These are phyloP conservation scores for Fusarium clavum DNA, from an alignment of 2,329 filamentous ascomycete genomes.

Conservation along the genomic window DNA sequence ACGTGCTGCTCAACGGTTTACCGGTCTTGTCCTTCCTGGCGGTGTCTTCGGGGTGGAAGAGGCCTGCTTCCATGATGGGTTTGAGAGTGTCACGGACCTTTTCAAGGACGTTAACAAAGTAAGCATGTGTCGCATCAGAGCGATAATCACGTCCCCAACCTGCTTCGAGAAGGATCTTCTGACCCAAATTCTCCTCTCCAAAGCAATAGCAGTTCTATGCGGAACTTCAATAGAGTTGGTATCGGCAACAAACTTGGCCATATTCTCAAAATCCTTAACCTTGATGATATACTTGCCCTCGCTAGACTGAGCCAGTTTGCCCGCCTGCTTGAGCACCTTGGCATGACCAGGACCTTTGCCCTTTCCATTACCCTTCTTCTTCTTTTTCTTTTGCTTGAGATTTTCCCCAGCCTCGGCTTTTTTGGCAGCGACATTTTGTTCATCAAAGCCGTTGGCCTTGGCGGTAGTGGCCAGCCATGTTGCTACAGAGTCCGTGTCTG, in stretches of 20 bases:
- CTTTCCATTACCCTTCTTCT: conserved; percentile 15
- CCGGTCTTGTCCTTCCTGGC: neutral
- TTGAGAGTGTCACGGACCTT: conserved; percentile 32
- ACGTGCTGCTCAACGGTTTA: conserved; percentile 18
- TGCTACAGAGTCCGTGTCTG: conserved; percentile 37
- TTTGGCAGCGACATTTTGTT: neutral
- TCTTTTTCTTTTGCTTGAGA: neutral
- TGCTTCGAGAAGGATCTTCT: conserved; percentile 27
- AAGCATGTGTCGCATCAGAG: conserved; percentile 22
- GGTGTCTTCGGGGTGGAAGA: neutral
- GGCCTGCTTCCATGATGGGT: conserved; percentile 18
- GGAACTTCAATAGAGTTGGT: conserved; percentile 22
- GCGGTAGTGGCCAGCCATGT: conserved; percentile 33
- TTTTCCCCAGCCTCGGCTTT: accelerated
- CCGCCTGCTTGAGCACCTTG: neutral
- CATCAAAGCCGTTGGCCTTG: conserved; percentile 22
- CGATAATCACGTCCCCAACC: neutral
- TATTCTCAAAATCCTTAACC: conserved; percentile 35
- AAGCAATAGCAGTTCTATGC: conserved; percentile 8
- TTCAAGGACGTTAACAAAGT: conserved; percentile 40
- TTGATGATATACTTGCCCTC: conserved; percentile 12
- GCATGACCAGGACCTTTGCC: neutral
- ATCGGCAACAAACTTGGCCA: conserved; percentile 29
- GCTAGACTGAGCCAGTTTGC: neutral
- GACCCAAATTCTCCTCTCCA: conserved; percentile 36